Evolutionary conservation across 2,329 filamentous ascomycete species (phyloP), one percentile per base, ranked within the genome.

Genomic region (Dendryphion nanum): DNA sequence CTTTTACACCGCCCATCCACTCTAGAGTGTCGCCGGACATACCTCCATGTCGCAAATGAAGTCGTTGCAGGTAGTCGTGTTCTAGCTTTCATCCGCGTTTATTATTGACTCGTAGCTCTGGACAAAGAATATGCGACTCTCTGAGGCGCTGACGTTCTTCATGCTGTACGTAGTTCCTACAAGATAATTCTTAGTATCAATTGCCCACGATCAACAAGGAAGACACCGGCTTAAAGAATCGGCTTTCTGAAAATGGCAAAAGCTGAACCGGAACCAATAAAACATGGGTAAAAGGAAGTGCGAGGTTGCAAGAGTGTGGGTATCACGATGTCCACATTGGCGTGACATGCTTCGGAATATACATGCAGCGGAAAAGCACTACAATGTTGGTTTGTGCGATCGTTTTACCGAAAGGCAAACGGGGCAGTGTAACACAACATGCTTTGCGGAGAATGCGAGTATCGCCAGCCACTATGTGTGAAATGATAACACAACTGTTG

Each of bases 111-210:
- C 87, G 65, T 85, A 91, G 5, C 85, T 91, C 64, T 98, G 93
- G 1, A 89, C 83, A 66, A 97, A 98, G 72, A 97, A 97, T 33
- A 97, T 76, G 26, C 86, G 81, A 4, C 88, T 86, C 4, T 82
- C 77, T 44, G 75, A 73, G 46, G 84, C 76, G 55, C 82, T 82
- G 40, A 88, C 82, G 64, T 97, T 98, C 38, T 77, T 76, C 55
- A 98, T 95, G 59, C 85, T 86, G 68, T 98, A 98, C 54, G 89
- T 86, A 61, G n/a, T n/a, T n/a, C n/a, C n/a, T n/a, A n/a, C n/a
- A n/a, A n/a, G n/a, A n/a, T n/a, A n/a, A n/a, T n/a, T n/a, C n/a
- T n/a, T n/a, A n/a, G n/a, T n/a, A n/a, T n/a, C n/a, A n/a, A n/a
- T 97, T 97, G 35, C 91, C 91, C 96, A 31, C 15, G 35, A 35